These are phyloP conservation scores for Dryadomyces quercus-mongolicae DNA, from an alignment of 2,329 filamentous ascomycete genomes.

Conservation along the genomic window DNA sequence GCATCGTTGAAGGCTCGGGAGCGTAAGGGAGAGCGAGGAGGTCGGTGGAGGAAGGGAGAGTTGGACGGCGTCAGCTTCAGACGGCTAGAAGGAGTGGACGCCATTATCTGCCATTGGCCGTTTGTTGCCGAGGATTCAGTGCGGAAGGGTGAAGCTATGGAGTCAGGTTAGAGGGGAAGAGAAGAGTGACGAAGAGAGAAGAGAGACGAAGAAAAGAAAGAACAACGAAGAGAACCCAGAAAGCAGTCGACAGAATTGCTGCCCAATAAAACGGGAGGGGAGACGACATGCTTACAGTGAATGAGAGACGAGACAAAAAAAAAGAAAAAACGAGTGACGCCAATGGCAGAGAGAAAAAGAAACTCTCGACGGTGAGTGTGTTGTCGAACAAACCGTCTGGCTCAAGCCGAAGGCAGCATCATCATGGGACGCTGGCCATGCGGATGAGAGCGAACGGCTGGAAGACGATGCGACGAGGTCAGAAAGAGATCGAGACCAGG, in stretches of 20 bases:
- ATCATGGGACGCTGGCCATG: slow-evolving; percentile 5
- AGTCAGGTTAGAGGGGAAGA: neutral
- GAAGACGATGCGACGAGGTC: neutral
- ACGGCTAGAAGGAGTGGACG: slow-evolving; percentile 45
- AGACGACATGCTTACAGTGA: neutral
- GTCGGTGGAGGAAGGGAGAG: slow-evolving; percentile 55
- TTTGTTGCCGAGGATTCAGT: neutral
- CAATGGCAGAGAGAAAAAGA: neutral
- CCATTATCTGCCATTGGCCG: slow-evolving; percentile 44
- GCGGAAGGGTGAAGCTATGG: neutral
- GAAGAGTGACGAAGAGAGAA: neutral
- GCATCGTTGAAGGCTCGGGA: slow-evolving; percentile 31
- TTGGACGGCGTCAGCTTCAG: slow-evolving; percentile 65
- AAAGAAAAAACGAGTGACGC: neutral
- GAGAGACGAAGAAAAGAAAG: neutral
- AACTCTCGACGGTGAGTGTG: neutral
- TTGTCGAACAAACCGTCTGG: neutral
- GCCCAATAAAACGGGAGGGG: neutral
- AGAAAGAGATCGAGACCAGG: neutral
- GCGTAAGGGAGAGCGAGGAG: slow-evolving; percentile 50
- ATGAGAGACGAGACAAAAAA: neutral
- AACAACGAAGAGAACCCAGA: neutral
- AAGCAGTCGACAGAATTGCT: neutral
- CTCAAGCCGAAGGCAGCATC: slow-evolving; percentile 3
- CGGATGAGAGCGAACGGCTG: neutral